These are phyloP conservation scores for Brassica balearica DNA, from an alignment of 441 rosid genomes.

Conservation along the genomic window DNA sequence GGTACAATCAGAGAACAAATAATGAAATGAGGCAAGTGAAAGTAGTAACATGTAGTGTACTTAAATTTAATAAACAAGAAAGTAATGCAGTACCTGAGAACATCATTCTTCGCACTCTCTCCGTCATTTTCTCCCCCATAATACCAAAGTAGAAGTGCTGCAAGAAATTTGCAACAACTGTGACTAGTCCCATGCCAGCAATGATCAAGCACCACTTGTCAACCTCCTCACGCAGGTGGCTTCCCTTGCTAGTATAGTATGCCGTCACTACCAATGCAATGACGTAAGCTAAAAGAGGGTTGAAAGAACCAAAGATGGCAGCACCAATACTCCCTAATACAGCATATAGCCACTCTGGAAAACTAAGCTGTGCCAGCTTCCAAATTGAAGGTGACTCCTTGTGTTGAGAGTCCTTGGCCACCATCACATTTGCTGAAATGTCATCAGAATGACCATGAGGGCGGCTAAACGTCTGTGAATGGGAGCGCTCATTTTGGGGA, in stretches of 20 bases:
- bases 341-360: conserved; percentile 98
- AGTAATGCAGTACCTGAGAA: conserved; percentile 72
- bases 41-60: conserved; percentile 12
- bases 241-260: conserved; percentile 60
- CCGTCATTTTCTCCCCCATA: conserved; percentile 99
- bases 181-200: conserved; percentile 93
- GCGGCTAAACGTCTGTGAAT: conserved; percentile 97
- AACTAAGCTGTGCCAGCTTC: conserved; percentile 91
- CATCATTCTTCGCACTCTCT: conserved; percentile 98
- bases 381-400: conserved; percentile 84
- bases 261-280: conserved; percentile 52
- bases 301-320: conserved; percentile 92
- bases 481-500: conserved; percentile 98
- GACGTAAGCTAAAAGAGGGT: conserved; percentile 94
- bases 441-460: conserved; percentile 87
- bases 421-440: conserved; percentile 56
- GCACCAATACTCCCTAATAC: conserved; percentile 96
- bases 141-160: conserved; percentile 98
- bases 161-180: conserved; percentile 92
- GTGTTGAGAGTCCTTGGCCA: conserved; percentile 58
- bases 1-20: conserved; percentile 9
- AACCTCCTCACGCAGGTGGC: conserved; percentile 80
- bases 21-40: conserved; percentile 23
- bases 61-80: conserved; percentile 17
- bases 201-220: conserved; percentile 95